Evolutionary conservation across 371 early-diverging fungal genomes (phyloP).

Genomic region (Rhizopus delemar): DNA sequence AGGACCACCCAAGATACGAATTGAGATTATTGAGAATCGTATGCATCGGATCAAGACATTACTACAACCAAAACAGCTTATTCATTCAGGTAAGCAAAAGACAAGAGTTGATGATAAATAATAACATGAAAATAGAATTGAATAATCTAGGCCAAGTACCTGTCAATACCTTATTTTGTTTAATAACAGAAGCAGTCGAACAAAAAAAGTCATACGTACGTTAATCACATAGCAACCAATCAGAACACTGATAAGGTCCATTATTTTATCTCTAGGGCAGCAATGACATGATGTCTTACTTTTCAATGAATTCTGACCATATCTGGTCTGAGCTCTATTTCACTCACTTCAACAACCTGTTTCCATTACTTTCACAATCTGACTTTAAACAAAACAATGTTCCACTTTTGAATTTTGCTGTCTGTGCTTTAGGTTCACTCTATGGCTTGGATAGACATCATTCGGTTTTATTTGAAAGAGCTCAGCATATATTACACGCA

Average conservation of each 20-base stretch:
- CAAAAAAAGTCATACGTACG: constrained; percentile 30
- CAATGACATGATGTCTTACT: constrained; percentile 33
- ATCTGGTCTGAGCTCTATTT: constrained; percentile 35
- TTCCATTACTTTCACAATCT: constrained; percentile 43
- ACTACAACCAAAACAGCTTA: constrained; percentile 25
- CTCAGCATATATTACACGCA: not conserved
- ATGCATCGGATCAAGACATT: constrained; percentile 71
- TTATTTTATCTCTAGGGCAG: constrained; percentile 46
- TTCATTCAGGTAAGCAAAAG: not conserved
- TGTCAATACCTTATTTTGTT: constrained; percentile 14
- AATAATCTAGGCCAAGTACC: constrained; percentile 2
- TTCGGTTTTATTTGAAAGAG: not conserved
- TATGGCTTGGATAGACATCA: constrained; percentile 8
- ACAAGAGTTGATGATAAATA: not conserved
- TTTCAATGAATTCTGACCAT: constrained; percentile 16
- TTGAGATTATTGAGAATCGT: constrained; percentile 71
- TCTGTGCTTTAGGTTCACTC: constrained; percentile 30
- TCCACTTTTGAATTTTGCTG: constrained; percentile 40
- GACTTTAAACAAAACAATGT: constrained; percentile 32
- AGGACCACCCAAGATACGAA: constrained; percentile 76
- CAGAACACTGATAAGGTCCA: constrained; percentile 54
- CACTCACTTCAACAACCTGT: constrained; percentile 42
- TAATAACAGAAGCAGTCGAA: constrained; percentile 12
- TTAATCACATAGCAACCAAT: constrained; percentile 21
- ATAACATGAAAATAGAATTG: not conserved